A percentile compares a stretch with the other conserved stretches of the same genome.
These are phyloP conservation scores for Coprinellus micaceus DNA, from an alignment of 768 basidiomycete genomes.

Conservation along the genomic window DNA sequence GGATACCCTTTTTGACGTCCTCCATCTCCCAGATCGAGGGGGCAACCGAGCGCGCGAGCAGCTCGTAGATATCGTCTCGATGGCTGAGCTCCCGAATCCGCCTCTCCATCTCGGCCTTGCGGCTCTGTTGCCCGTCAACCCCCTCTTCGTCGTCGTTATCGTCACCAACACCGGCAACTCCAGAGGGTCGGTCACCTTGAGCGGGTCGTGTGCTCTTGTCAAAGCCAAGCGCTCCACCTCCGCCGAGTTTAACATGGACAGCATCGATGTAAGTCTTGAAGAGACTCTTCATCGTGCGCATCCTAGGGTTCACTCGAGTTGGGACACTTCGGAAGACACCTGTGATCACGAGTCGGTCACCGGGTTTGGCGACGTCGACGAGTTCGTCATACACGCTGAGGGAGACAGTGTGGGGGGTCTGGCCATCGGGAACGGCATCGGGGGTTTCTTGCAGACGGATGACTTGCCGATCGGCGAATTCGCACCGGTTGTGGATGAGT, in stretches of 20 bases:
- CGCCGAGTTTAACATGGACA: conserved; percentile 81
- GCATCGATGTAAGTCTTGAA: conserved; percentile 99
- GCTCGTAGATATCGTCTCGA: conserved; percentile 80
- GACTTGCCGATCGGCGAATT: conserved; percentile 94
- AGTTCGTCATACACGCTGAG: conserved; percentile 98
- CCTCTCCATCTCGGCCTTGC: conserved; percentile 73
- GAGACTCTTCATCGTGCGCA: conserved; percentile 87
- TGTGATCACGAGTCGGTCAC: conserved; percentile 85
- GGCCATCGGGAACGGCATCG: conserved; percentile 95
- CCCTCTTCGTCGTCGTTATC: conserved; percentile 47
- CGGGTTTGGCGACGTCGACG: conserved; percentile 94
- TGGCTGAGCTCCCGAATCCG: conserved; percentile 70
- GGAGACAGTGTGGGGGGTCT: conserved; percentile 96
- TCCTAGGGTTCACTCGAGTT: conserved; percentile 90
- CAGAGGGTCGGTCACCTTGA: conserved; percentile 65
- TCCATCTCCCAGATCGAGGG: conserved; percentile 98
- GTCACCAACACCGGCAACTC: conserved; percentile 64
- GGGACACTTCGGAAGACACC: conserved; percentile 95
- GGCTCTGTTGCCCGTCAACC: conserved; percentile 29
- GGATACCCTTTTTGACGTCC: conserved; percentile 97
- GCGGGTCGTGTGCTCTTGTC: conserved; percentile 75
- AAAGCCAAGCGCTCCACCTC: conserved; percentile 66
- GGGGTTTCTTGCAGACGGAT: conserved; percentile 96
- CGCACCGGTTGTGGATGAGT: conserved; percentile 94
- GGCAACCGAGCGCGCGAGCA: conserved; percentile 80